Base-by-base conservation (phyloP, 1,284 basidiomycete genomes). In the Leucoagaricus sp. region DNA sequence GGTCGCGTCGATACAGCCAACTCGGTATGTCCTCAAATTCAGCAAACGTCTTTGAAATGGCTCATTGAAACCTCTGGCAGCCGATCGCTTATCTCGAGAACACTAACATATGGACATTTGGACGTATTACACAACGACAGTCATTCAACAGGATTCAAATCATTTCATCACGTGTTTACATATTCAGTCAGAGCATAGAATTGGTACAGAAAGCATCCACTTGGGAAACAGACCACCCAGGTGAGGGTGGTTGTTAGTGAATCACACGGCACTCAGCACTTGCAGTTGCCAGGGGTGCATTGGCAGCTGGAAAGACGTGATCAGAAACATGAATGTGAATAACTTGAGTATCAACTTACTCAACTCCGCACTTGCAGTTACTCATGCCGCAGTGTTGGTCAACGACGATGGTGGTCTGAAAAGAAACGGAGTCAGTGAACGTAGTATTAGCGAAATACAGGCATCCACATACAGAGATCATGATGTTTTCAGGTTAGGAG, bases 1-100 rank as follows among this genome's bases (percentile, higher is more conserved):
- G 91, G 60, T 72, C 69, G 53, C 73, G 72, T 38, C 75, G 91
- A 64, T 93, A 93, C 66, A 67, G 74, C 57, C 86, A 89, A 44
- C 70, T 91, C 53, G 76, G 87, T 85, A 53, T 67, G 81, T 72
- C 7, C 4, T 13, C 31, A 21, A 8, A n/a, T 19, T 34, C 7
- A 13, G 0, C 13, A 12, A 38, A 3, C 17, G 2, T 15, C 26
- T 29, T n/a, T 7, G 13, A 13, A 19, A 29, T 34, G 13, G 10
- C 41, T 56, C 4, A 53, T 28, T 4, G 28, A 38, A 31, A 26
- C 3, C n/a, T 6, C 19, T 28, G 25, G 17, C 38, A 53, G 57
- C 38, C 23, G 38, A 17, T 9, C 34, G 46, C 13, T 48, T 48
- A n/a, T 36, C 49, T 10, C 38, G 28, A 29, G 28, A 31, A 36